phyloP scores from a whole-genome alignment of 345 rosid genomes.

The Citrus sinensis region DNA sequence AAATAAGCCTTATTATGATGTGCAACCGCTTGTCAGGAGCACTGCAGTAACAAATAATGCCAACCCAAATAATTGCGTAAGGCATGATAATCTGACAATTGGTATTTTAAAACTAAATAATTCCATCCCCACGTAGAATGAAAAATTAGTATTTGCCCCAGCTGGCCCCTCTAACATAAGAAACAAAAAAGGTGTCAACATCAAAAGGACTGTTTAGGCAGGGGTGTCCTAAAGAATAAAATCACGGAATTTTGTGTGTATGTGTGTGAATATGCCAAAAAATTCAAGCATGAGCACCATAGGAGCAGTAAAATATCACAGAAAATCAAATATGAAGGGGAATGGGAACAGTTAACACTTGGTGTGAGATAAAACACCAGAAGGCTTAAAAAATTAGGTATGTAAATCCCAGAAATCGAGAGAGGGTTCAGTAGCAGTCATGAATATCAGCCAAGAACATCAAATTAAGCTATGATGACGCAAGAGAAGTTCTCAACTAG shows the following conservation, averaged over 20 bases:
- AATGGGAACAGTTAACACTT: neutral
- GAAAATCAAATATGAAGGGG: neutral
- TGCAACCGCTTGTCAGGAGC: neutral
- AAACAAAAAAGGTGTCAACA: neutral
- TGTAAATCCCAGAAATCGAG: neutral
- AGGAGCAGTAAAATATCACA: neutral
- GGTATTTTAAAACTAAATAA: neutral
- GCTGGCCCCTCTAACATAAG: neutral
- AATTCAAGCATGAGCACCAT: neutral
- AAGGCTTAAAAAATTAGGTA: neutral
- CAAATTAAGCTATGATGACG: neutral
- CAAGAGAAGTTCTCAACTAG: neutral
- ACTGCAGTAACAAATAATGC: neutral
- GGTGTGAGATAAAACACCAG: neutral
- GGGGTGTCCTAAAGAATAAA: neutral
- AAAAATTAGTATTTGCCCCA: neutral
- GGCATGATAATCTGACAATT: neutral
- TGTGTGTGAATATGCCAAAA: neutral
- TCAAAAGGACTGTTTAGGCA: neutral
- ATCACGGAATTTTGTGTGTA: too few species aligned
- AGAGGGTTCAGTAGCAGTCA: neutral
- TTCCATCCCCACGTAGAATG: neutral
- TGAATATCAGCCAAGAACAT: neutral
- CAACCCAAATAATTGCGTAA: neutral
- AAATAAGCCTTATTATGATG: neutral